phyloP scores from a whole-genome alignment of 768 basidiomycete species.

The Lyophyllum decastes region DNA sequence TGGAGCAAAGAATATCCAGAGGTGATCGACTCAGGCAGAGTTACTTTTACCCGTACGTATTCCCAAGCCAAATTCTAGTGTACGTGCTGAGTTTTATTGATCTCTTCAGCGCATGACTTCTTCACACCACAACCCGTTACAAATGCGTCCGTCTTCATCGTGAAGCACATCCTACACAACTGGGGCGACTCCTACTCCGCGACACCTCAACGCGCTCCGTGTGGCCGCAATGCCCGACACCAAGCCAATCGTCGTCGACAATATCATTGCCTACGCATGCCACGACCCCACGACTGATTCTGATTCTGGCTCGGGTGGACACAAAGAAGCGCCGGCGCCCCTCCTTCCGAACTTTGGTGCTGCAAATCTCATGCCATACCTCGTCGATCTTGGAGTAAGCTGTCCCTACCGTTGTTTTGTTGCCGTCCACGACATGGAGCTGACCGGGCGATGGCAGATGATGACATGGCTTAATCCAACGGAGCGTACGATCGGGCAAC shows the following conservation, averaged over 20 bases:
- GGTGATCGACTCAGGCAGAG: not conserved
- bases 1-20: constrained; percentile 10
- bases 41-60: constrained; percentile 2
- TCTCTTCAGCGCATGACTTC: constrained; percentile 32
- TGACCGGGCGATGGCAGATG: constrained; percentile 2
- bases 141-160: constrained; percentile 36
- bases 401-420: not conserved
- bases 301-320: not conserved
- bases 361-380: constrained; percentile 5
- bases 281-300: not conserved
- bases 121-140: constrained; percentile 35
- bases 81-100: not conserved
- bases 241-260: constrained; percentile 39
- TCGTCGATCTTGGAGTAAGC: constrained; percentile 7
- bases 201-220: constrained; percentile 31
- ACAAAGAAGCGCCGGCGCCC: constrained; percentile 6
- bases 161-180: constrained; percentile 38
- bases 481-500: constrained; percentile 12
- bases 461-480: constrained; percentile 12
- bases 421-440: not conserved
- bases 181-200: constrained; percentile 33
- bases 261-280: constrained; percentile 29
- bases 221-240: constrained; percentile 32
- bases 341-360: constrained; percentile 10
- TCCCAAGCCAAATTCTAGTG: not conserved